Evolutionary conservation across 352 stramenopile species (phyloP).

Genomic region (Phytophthora rubi): DNA sequence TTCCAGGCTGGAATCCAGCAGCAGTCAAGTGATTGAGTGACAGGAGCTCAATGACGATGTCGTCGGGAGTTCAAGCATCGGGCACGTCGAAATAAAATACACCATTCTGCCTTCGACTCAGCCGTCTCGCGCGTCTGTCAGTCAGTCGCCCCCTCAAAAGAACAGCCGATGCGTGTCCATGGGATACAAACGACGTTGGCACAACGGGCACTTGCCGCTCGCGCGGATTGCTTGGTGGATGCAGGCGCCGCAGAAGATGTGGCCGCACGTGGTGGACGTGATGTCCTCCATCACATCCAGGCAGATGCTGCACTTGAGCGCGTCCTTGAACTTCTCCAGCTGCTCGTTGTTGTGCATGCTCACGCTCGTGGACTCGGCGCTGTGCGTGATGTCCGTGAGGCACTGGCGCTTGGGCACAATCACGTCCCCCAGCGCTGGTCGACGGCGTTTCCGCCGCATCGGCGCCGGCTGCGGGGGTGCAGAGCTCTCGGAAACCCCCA

Average conservation of each 20-base stretch:
- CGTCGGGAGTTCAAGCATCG: conserved; percentile 18
- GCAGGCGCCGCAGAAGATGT: conserved; percentile 82
- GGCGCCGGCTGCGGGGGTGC: conserved; percentile 19
- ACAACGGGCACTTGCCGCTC: conserved; percentile 80
- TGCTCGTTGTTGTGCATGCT: conserved; percentile 80
- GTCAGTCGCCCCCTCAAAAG: conserved; percentile 50
- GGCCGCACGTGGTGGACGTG: conserved; percentile 80
- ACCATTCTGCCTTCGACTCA: conserved; percentile 17
- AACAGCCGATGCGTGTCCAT: conserved; percentile 84
- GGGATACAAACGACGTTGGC: conserved; percentile 59
- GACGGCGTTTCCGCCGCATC: conserved; percentile 55
- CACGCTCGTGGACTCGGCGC: conserved; percentile 71
- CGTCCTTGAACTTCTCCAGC: conserved; percentile 75
- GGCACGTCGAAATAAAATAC: conserved; percentile 34
- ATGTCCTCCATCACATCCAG: conserved; percentile 81
- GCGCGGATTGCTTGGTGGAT: conserved; percentile 73
- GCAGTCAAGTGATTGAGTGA: conserved; percentile 8
- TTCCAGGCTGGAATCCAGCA: neutral
- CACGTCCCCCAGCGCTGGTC: conserved; percentile 13
- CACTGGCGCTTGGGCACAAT: conserved; percentile 33
- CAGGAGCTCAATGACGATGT: conserved; percentile 9
- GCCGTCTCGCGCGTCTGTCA: neutral
- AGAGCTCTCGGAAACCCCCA: conserved; percentile 29
- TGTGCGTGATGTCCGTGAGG: conserved; percentile 49
- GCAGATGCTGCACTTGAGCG: conserved; percentile 87